Conservation (phyloP, 192 early-diverging fungal genomes). For the Coemansia sp. region DNA sequence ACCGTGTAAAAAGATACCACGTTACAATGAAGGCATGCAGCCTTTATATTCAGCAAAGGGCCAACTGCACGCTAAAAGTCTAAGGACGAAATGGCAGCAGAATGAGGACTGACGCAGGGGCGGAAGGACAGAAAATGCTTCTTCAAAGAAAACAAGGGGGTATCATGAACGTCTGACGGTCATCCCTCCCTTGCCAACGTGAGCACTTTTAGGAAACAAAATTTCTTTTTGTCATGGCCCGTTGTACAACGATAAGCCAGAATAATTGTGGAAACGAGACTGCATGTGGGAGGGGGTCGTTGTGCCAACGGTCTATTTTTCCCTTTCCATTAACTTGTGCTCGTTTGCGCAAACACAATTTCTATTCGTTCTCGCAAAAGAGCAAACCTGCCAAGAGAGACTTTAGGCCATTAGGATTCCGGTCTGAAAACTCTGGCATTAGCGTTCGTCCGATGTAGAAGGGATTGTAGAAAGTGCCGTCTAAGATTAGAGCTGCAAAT, state of each 20-base stretch:
- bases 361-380: background rate
- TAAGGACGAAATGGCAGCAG: background rate
- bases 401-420: background rate
- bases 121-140: background rate
- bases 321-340: background rate
- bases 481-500: background rate
- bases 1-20: background rate
- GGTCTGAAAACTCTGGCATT: background rate
- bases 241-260: background rate
- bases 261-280: background rate
- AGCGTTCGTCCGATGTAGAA: background rate
- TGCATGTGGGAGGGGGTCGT: too few species aligned
- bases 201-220: background rate
- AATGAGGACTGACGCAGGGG: background rate
- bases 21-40: background rate
- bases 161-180: background rate
- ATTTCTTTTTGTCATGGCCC: background rate
- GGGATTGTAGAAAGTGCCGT: background rate
- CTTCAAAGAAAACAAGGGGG: background rate
- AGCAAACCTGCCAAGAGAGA: background rate
- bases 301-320: background rate
- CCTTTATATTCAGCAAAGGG: slow-evolving; percentile 11
- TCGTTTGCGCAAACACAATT: background rate
- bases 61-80: slow-evolving; percentile 5
- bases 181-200: background rate